phyloP scores from a whole-genome alignment of 768 basidiomycete genomes.

The Grammothele lineata region DNA sequence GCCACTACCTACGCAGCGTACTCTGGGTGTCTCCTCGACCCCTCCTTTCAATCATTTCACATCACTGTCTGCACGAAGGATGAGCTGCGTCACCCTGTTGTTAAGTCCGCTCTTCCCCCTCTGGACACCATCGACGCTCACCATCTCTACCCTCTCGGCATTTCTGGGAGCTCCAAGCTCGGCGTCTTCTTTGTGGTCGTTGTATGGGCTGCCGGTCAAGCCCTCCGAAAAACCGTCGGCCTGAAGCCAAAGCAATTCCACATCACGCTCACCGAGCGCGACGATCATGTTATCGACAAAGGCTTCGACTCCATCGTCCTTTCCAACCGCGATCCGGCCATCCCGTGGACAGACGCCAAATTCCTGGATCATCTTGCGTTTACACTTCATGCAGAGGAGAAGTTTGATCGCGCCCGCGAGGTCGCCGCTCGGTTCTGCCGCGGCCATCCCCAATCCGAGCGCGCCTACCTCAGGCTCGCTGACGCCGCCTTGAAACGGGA shows the following conservation, averaged over 20 bases:
- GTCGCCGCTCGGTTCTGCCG: constrained; percentile 32
- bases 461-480: constrained; percentile 47
- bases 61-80: constrained; percentile 39
- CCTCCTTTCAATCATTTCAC: constrained; percentile 27
- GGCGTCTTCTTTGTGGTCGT: constrained; percentile 42
- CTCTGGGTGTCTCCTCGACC: background rate
- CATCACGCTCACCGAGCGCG: constrained; percentile 41
- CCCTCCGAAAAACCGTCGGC: constrained; percentile 43
- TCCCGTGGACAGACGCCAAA: constrained; percentile 22
- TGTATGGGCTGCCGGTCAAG: constrained; percentile 53
- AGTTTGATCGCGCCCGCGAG: constrained; percentile 31
- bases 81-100: constrained; percentile 29
- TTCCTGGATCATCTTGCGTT: constrained; percentile 44
- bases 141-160: constrained; percentile 14
- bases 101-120: constrained; percentile 12
- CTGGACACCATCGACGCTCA: constrained; percentile 8
- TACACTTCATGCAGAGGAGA: constrained; percentile 37
- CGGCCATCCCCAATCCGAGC: constrained; percentile 32
- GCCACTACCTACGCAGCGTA: background rate
- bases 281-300: constrained; percentile 44
- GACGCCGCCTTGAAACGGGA: constrained; percentile 36
- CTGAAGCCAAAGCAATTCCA: constrained; percentile 53
- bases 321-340: constrained; percentile 27
- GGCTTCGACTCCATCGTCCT: constrained; percentile 42
- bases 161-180: constrained; percentile 12